These are phyloP conservation scores for Davidsoniella eucalypti DNA, from an alignment of 2,329 filamentous ascomycete species.

Conservation along the genomic window DNA sequence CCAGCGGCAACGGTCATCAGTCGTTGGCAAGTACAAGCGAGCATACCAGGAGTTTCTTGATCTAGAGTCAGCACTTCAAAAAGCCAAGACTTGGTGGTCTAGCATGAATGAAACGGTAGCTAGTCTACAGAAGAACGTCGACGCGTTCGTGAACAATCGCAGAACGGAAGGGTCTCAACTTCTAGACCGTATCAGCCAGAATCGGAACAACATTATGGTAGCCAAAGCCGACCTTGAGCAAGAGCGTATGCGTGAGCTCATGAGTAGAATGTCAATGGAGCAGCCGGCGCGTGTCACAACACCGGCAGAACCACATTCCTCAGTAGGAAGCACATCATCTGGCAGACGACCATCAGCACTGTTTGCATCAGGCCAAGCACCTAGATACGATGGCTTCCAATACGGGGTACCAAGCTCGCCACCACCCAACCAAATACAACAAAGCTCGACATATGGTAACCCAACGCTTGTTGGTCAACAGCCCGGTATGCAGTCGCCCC, in stretches of 20 bases:
- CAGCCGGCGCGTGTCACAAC: conserved; percentile 24
- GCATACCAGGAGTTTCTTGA: conserved; percentile 88
- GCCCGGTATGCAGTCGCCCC: conserved; percentile 17
- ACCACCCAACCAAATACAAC: conserved; percentile 29
- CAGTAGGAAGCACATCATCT: conserved; percentile 14
- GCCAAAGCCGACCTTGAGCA: conserved; percentile 66
- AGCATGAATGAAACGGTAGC: conserved; percentile 94
- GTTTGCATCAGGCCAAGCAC: conserved; percentile 30
- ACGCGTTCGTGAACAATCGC: conserved; percentile 90
- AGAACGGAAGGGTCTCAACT: conserved; percentile 81
- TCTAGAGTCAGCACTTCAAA: conserved; percentile 66
- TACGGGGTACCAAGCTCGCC: conserved; percentile 43
- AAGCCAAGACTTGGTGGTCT: conserved; percentile 82
- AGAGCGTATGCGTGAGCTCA: conserved; percentile 70
- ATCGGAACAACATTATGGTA: conserved; percentile 28
- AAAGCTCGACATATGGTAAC: conserved; percentile 19
- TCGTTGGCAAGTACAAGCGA: conserved; percentile 76
- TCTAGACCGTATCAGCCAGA: conserved; percentile 65
- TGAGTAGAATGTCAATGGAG: conserved; percentile 94
- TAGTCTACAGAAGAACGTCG: conserved; percentile 86
- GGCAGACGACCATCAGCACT: conserved; percentile 23
- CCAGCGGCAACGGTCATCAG: conserved; percentile 63
- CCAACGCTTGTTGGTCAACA: conserved; percentile 20
- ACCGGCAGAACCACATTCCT: conserved; percentile 17
- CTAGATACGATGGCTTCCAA: conserved; percentile 39